A percentile compares a stretch with the other conserved stretches of the same genome.
Evolutionary conservation across 2,329 filamentous ascomycete genomes (phyloP).

Genomic region (Geosmithia flava): DNA sequence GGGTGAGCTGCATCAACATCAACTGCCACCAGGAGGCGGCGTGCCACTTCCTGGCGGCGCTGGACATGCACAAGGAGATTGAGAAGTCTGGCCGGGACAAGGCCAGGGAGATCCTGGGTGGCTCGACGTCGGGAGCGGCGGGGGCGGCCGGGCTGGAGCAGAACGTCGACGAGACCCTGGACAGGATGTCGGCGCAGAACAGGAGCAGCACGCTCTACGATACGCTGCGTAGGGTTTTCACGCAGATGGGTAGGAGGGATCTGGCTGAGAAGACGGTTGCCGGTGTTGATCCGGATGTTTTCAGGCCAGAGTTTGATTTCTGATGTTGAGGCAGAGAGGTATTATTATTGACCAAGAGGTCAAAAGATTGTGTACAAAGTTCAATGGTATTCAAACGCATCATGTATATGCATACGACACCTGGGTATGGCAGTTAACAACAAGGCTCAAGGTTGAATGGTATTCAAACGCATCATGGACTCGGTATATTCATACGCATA

Average conservation of each 20-base stretch:
- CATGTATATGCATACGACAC: no score
- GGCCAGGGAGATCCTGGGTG: constrained; percentile 69
- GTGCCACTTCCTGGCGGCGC: constrained; percentile 78
- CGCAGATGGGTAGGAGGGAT: constrained; percentile 84
- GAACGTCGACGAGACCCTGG: constrained; percentile 56
- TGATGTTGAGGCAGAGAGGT: no score
- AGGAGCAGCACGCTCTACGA: constrained; percentile 95
- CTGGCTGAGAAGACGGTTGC: constrained; percentile 76
- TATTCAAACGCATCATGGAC: no score
- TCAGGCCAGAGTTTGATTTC: constrained; percentile 87
- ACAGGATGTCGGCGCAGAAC: constrained; percentile 87
- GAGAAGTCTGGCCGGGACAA: constrained; percentile 75
- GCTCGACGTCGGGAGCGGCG: constrained; percentile 30
- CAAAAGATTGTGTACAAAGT: no score
- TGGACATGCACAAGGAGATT: constrained; percentile 92
- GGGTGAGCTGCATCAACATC: constrained; percentile 94
- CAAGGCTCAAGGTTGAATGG: no score
- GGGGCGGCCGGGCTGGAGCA: constrained; percentile 10
- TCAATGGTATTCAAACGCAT: no score
- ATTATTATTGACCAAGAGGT: no score
- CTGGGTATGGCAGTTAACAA: no score
- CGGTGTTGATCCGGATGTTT: constrained; percentile 82
- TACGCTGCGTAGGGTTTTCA: constrained; percentile 88
- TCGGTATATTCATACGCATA: no score
- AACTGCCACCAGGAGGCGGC: constrained; percentile 90